Conservation (phyloP, 805 yeast genomes). For the Nakazawaea ambrosiae region DNA sequence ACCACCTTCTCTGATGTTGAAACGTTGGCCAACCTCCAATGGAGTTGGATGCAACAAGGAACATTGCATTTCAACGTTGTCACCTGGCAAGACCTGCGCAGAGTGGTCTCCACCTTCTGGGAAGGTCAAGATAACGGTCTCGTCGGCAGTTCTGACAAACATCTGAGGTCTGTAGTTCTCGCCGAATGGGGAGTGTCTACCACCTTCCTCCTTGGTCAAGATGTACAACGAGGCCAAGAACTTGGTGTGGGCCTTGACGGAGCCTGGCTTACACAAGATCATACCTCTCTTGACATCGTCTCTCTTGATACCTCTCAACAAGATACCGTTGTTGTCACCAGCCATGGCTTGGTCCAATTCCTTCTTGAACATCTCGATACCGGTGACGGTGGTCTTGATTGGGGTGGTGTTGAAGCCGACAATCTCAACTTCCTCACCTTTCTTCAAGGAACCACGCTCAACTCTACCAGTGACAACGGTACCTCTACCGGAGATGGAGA, state of each 20-base stretch:
- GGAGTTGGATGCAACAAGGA: constrained; percentile 88
- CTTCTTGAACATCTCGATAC: constrained; percentile 99
- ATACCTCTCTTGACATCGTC: constrained; percentile 96
- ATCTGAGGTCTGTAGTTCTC: constrained; percentile 97
- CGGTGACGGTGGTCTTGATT: constrained; percentile 90
- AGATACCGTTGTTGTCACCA: constrained; percentile 98
- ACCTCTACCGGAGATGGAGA: constrained; percentile 99
- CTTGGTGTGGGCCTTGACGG: constrained; percentile 89
- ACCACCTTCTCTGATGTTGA: constrained; percentile 99
- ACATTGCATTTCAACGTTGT: constrained; percentile 94
- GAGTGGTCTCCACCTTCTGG: constrained; percentile 82
- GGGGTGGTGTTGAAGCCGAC: constrained; percentile 88
- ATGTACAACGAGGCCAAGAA: constrained; percentile 90
- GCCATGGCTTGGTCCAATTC: constrained; percentile 97
- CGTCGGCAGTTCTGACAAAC: constrained; percentile 94
- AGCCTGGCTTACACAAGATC: constrained; percentile 90
- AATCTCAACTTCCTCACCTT: constrained; percentile 97
- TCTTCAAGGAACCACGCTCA: constrained; percentile 95
- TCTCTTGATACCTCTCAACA: constrained; percentile 97
- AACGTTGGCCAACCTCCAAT: constrained; percentile 93
- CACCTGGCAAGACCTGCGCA: constrained; percentile 95
- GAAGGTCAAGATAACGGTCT: constrained; percentile 84
- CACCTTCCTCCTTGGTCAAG: constrained; percentile 96
- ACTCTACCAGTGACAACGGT: constrained; percentile 99
- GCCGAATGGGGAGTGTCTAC: constrained; percentile 96